These are phyloP conservation scores for Jatropha curcas DNA, from an alignment of 345 rosid genomes.

Conservation along the genomic window DNA sequence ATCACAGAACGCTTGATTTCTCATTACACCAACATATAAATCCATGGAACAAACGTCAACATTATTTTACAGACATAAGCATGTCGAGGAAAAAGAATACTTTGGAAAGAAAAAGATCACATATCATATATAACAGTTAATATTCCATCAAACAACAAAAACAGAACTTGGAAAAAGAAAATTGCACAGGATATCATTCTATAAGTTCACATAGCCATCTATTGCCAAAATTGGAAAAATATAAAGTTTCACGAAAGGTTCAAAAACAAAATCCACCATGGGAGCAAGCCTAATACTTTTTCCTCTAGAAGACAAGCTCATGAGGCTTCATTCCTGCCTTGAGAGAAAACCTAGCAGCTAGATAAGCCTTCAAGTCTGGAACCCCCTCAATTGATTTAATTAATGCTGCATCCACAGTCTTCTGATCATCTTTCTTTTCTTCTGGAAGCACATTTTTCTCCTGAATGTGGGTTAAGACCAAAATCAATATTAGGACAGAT, in stretches of 20 bases:
- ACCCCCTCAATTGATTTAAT: constrained; percentile 67
- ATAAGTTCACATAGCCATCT: background rate
- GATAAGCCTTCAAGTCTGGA: constrained; percentile 72
- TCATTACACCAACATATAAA: too few relatives aligned
- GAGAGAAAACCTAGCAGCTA: constrained; percentile 78
- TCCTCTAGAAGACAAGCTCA: constrained; percentile 29
- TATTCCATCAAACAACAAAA: background rate
- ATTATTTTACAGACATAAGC: too few relatives aligned
- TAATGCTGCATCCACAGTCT: constrained; percentile 57
- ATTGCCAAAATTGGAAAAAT: constrained; percentile 16
- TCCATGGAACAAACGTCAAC: too few relatives aligned
- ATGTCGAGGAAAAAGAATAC: background rate
- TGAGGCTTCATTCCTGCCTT: constrained; percentile 38
- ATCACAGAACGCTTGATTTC: too few relatives aligned
- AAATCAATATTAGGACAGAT: background rate
- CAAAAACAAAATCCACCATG: constrained; percentile 5
- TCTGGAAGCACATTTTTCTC: constrained; percentile 66
- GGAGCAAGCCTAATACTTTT: constrained; percentile 7
- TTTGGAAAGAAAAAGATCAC: background rate
- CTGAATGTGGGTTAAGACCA: constrained; percentile 28
- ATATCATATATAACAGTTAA: background rate
- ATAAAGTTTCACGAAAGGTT: constrained; percentile 14
- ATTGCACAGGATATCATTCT: constrained; percentile 8
- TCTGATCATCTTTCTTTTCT: constrained; percentile 86
- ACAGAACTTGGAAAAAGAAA: background rate